Conservation (phyloP, 208 protist genomes). For the Crithidia mellificae region DNA sequence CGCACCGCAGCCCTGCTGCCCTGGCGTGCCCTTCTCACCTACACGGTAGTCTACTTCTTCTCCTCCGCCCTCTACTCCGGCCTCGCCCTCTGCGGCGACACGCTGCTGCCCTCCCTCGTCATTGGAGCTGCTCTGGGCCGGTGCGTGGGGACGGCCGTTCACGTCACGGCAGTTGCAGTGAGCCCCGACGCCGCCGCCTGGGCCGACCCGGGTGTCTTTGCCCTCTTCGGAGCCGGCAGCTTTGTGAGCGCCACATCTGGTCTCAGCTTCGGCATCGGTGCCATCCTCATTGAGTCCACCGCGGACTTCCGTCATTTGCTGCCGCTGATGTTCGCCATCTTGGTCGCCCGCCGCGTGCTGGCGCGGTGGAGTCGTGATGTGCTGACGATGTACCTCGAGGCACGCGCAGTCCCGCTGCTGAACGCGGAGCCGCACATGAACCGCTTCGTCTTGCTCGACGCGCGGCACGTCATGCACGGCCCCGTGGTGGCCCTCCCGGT, state of each 20-base stretch:
- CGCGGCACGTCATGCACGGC: constrained; percentile 46
- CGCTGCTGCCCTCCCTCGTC: constrained; percentile 35
- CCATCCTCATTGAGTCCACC: constrained; percentile 54
- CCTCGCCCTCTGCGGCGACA: constrained; percentile 37
- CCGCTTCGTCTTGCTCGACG: constrained; percentile 50
- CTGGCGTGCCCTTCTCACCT: constrained; percentile 32
- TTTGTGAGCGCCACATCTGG: constrained; percentile 53
- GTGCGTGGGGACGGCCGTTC: constrained; percentile 30
- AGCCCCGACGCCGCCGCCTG: constrained; percentile 22
- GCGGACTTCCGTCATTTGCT: constrained; percentile 56
- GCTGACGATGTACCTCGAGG: constrained; percentile 46
- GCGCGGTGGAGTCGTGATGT: constrained; percentile 44
- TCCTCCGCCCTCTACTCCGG: constrained; percentile 48
- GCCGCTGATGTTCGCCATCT: constrained; percentile 58
- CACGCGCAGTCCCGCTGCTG: constrained; percentile 47
- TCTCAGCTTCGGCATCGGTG: constrained; percentile 50
- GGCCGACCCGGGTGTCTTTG: constrained; percentile 58
- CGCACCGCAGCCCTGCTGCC: constrained; percentile 44
- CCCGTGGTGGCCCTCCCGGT: constrained; percentile 41
- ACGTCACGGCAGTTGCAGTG: background rate
- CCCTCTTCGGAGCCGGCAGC: constrained; percentile 63
- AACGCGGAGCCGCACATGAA: constrained; percentile 48
- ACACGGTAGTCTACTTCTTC: constrained; percentile 48
- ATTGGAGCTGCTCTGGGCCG: constrained; percentile 48
- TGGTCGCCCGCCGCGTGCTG: constrained; percentile 44